A percentile compares a stretch with the other conserved stretches of the same genome.
These are phyloP conservation scores for Pseudopithomyces chartarum DNA, from an alignment of 2,329 filamentous ascomycete genomes.

Conservation along the genomic window DNA sequence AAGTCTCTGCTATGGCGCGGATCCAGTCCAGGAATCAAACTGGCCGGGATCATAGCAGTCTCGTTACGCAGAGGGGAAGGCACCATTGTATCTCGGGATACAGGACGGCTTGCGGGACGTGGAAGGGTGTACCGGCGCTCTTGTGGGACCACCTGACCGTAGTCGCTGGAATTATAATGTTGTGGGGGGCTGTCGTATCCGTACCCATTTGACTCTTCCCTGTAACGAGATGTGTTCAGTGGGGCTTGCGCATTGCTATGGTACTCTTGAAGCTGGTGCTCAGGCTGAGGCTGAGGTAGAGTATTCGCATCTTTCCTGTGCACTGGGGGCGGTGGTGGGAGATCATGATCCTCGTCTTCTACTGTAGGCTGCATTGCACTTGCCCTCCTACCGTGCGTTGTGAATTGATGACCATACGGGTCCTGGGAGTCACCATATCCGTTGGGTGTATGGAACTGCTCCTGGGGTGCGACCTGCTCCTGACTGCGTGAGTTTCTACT, in stretches of 20 bases:
- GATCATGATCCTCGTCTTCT: slow-evolving; percentile 65
- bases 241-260: slow-evolving; percentile 38
- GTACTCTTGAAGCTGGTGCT: slow-evolving; percentile 30
- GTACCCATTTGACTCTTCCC: slow-evolving; percentile 28
- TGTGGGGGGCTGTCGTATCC: slow-evolving; percentile 33
- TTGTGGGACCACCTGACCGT: slow-evolving; percentile 24
- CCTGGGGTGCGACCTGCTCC: slow-evolving; percentile 31
- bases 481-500: slow-evolving; percentile 30
- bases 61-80: slow-evolving; percentile 40
- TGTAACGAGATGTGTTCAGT: slow-evolving; percentile 36
- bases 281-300: slow-evolving; percentile 30
- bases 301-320: slow-evolving; percentile 43
- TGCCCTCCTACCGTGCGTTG: slow-evolving; percentile 54
- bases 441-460: slow-evolving; percentile 40
- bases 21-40: slow-evolving; percentile 39
- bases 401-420: slow-evolving; percentile 46
- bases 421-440: slow-evolving; percentile 30
- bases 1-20: slow-evolving; percentile 31
- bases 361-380: slow-evolving; percentile 65
- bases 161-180: slow-evolving; percentile 28
- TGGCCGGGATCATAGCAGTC: slow-evolving; percentile 30
- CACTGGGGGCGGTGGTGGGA: slow-evolving; percentile 48
- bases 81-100: slow-evolving; percentile 39
- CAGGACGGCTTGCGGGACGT: slow-evolving; percentile 32
- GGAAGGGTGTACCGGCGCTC: slow-evolving; percentile 43